These are phyloP conservation scores for Sordaria brevicollis DNA, from an alignment of 495 filamentous ascomycete genomes.

Conservation along the genomic window DNA sequence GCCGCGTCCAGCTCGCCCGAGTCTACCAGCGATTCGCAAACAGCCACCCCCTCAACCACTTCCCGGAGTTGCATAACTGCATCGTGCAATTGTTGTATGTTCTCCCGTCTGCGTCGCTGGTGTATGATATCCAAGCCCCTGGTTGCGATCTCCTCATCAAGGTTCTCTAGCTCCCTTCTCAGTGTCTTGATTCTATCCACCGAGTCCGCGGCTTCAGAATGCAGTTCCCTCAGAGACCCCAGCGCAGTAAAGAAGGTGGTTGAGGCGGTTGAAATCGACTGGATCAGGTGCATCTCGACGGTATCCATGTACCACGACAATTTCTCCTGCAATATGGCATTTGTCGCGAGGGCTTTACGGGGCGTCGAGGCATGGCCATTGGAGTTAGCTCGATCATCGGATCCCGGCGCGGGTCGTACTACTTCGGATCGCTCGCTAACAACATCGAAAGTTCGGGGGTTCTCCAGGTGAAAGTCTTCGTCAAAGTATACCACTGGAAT, in stretches of 20 bases:
- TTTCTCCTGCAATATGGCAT: conserved; percentile 98
- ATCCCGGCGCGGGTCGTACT: conserved; percentile 53
- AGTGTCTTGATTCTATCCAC: conserved; percentile 77
- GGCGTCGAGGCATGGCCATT: conserved; percentile 58
- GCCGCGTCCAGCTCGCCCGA: conserved; percentile 70
- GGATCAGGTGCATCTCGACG: conserved; percentile 93
- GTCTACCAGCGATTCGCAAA: conserved; percentile 74
- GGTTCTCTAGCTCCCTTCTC: conserved; percentile 62
- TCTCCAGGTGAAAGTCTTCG: conserved; percentile 89
- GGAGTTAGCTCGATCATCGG: conserved; percentile 41
- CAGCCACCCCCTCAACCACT: conserved; percentile 63
- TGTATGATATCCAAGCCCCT: conserved; percentile 80
- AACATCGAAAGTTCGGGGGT: conserved; percentile 91
- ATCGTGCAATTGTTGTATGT: conserved; percentile 70
- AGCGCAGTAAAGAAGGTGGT: conserved; percentile 94
- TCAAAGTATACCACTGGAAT: conserved; percentile 94
- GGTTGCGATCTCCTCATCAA: conserved; percentile 82
- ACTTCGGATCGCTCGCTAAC: conserved; percentile 95
- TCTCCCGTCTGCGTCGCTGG: conserved; percentile 70
- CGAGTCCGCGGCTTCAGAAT: conserved; percentile 85
- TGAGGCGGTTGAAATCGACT: conserved; percentile 88
- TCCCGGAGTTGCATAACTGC: conserved; percentile 73
- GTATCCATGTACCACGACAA: conserved; percentile 99
- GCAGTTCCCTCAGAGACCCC: conserved; percentile 80
- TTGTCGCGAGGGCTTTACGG: conserved; percentile 85